Evolutionary conservation across 148 eudicot species (phyloP), one percentile per base, ranked within the genome.

Genomic region (Dianthus caryophyllus): DNA sequence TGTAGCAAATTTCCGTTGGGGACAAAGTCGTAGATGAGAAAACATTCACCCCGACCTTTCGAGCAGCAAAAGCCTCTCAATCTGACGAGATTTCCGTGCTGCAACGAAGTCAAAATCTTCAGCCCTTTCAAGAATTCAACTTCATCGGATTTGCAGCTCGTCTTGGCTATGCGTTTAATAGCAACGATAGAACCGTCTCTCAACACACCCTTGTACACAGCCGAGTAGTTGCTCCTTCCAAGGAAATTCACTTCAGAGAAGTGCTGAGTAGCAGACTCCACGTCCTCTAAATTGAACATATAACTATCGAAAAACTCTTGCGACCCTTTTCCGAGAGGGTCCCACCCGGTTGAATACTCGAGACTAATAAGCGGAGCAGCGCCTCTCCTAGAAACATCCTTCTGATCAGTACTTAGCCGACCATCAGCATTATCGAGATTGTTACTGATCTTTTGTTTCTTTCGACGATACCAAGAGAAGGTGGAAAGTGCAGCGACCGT

Each of bases 11-110:
- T 88, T 29, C 92, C 96, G 21, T 91, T 86, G 2, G 96, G 71
- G 27, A 88, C 88, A 69, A 80, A 91, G 57, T 91, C 96, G 69
- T 88, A 91, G 26, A 91, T 73, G 27, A 91, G 84, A 71, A 88
- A 91, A 69, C 97, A 91, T 80, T 91, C 97, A 57, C 97, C 96
- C 66, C 97, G 75, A 20, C 92, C 96, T 71, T 82, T 83, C 16
- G 97, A 91, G 69, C 92, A 91, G 62, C 97, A 91, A 71, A 91
- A 83, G n/a, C 97, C 97, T 83, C 92, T 84, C 70, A 91, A 73
- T 70, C 74, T 74, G 36, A 83, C 73, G 54, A 91, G 84, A 80
- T 82, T 88, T 50, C 84, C 96, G 62, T 91, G 97, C 61, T 83
- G 86, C 77, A 91, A 66, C n/a, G 87, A 83, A 62, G 84, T 85